Evolutionary conservation across 2,329 filamentous ascomycete species (phyloP).

Genomic region (Lachnellula hyalina): DNA sequence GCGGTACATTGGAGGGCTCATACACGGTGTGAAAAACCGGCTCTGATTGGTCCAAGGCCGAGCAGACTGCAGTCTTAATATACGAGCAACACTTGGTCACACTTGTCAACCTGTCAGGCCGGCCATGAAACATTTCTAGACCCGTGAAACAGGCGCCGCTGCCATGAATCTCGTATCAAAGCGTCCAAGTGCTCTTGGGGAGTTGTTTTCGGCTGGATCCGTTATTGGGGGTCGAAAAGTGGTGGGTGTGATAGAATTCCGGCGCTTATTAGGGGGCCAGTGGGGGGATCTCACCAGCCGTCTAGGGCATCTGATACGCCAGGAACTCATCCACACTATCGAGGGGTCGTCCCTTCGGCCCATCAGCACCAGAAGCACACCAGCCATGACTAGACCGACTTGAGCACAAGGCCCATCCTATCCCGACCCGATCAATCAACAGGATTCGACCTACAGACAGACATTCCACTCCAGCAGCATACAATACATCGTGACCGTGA

Average conservation of each 20-base stretch:
- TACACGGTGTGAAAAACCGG: not conserved
- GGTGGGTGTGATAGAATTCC: not conserved
- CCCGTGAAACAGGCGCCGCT: conserved; percentile 24
- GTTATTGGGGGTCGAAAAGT: not conserved
- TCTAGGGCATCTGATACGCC: not conserved
- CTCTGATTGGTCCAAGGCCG: conserved; percentile 6
- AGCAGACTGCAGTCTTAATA: conserved; percentile 14
- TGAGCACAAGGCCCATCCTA: not conserved
- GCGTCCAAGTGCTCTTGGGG: not conserved
- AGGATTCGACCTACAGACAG: not conserved
- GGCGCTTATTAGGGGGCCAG: conserved; percentile 5
- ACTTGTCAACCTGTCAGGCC: conserved; percentile 7
- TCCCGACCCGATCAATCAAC: not conserved
- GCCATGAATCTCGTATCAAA: conserved; percentile 1
- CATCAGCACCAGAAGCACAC: not conserved
- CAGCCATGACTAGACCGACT: not conserved
- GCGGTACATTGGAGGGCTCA: not conserved
- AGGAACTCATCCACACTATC: not conserved
- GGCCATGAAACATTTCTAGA: conserved; percentile 22
- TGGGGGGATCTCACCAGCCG: not conserved
- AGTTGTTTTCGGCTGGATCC: not conserved
- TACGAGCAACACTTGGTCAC: conserved; percentile 20
- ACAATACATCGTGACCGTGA: not conserved
- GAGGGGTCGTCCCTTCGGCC: not conserved
- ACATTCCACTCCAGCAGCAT: not conserved